These are phyloP conservation scores for Pyrenochaeta sp. DNA, from an alignment of 2,329 filamentous ascomycete species.

Conservation along the genomic window DNA sequence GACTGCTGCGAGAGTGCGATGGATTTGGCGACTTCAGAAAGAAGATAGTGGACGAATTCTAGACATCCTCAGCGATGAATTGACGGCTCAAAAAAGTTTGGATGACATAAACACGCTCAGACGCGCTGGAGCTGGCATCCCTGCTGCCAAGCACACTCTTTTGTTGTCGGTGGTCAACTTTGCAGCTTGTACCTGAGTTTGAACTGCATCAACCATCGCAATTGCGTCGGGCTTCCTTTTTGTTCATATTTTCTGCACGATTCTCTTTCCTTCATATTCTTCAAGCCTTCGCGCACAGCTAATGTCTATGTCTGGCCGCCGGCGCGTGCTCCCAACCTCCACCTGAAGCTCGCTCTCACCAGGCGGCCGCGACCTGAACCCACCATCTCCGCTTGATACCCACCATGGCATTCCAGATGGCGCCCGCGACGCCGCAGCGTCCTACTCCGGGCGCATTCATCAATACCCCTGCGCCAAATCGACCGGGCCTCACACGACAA, in stretches of 20 bases:
- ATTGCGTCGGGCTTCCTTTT: conserved; percentile 34
- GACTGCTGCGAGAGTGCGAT: neutral
- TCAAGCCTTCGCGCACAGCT: conserved; percentile 28
- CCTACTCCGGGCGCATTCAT: conserved; percentile 79
- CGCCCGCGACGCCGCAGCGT: conserved; percentile 67
- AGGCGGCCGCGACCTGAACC: conserved; percentile 28
- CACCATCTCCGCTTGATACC: conserved; percentile 9
- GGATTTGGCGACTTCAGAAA: neutral
- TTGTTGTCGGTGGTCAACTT: conserved; percentile 39
- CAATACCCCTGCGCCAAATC: conserved; percentile 71
- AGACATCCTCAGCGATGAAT: neutral
- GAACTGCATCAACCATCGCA: conserved; percentile 29
- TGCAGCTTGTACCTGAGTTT: conserved; percentile 27
- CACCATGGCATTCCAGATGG: conserved; percentile 41
- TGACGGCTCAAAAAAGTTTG: conserved; percentile 17
- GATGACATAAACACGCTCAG: conserved; percentile 23
- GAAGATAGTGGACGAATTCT: neutral
- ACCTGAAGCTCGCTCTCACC: conserved; percentile 35
- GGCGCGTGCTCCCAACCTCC: conserved; percentile 42
- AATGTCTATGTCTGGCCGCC: conserved; percentile 36
- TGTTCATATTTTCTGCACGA: conserved; percentile 24
- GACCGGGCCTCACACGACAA: conserved; percentile 37
- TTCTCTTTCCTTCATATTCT: conserved; percentile 18
- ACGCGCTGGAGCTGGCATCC: conserved; percentile 28
- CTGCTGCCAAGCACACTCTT: conserved; percentile 33